Base-by-base conservation (phyloP, 1,284 basidiomycete genomes). In the Ustilago xerochloae region DNA sequence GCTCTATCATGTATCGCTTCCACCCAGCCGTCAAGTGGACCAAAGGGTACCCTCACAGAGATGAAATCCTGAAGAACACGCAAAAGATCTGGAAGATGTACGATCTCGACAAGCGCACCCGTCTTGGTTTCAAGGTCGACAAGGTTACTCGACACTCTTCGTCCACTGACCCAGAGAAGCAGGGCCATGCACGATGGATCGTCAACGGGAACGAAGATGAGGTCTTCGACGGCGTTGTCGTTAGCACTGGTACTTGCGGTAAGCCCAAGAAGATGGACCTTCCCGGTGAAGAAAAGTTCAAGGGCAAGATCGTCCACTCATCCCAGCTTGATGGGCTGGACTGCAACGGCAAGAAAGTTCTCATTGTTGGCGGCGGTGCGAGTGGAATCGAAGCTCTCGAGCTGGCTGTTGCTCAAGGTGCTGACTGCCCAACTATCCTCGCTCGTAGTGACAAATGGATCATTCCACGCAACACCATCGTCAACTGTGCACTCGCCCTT, bases 311-410 rank as follows among this genome's bases (percentile, higher is more conserved):
- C n/a, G 75, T 89, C 2, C 89, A 90, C 76, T 89, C 89, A 0
- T 88, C 87, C 0, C 84, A 89, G 70, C 86, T 90, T 10, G 87
- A 88, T 66, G 77, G 85, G 7, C 74, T 82, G 3, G 82, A 85
- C 16, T 81, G 85, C 47, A 68, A 81, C 49, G 88, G 87, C 0
- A 89, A 89, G 83, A 86, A 85, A 16, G 81, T 84, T 0, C 33
- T 82, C n/a, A 65, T 84, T 38, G 65, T 90, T 24, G 90, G 89
- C 0, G 87, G 87, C 38, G 89, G 89, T 0, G 89, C 90, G 0
- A 88, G 87, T 49, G 89, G 88, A 8, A 88, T 90, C 16, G 89
- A 90, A 75, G 88, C 89, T 1, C 88, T 89, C n/a, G 89, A 90
- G 75, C 67, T 82, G 0, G 81, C 81, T 10, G 71, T 80, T 6